Evolutionary conservation across 2,329 filamentous ascomycete species (phyloP).

Genomic region (Ophiostoma sp.): DNA sequence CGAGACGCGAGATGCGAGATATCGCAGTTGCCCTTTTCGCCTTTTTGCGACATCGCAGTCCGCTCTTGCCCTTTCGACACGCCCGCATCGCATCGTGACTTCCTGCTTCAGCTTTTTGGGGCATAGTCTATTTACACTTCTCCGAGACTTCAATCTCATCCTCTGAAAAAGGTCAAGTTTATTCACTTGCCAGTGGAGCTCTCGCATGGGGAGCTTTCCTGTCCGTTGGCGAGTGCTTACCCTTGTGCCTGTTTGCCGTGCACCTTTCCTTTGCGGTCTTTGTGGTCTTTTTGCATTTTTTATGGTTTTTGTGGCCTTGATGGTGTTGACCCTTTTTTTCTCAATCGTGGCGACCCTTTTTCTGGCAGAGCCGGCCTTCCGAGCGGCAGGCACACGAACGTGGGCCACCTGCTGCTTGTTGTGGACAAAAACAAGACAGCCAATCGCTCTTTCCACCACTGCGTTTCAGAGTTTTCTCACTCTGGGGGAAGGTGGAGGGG

Average conservation of each 20-base stretch:
- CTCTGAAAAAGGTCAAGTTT: not conserved
- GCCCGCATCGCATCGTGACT: not conserved
- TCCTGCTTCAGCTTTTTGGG: not conserved
- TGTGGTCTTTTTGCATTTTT: not conserved
- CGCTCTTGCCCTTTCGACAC: not conserved
- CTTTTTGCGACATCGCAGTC: not conserved
- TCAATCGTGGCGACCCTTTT: not conserved
- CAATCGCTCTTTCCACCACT: not conserved
- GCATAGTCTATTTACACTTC: not conserved
- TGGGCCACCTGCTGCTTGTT: not conserved
- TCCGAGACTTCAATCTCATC: not conserved
- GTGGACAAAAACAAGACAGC: not conserved
- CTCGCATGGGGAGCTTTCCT: not conserved
- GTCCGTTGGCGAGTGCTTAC: not conserved
- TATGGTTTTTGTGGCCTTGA: not conserved
- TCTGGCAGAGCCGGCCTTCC: not conserved
- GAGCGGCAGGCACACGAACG: not conserved
- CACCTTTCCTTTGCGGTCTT: not conserved
- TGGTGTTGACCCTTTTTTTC: not conserved
- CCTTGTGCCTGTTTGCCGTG: not conserved
- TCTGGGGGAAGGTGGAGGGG: slow-evolving; percentile 3
- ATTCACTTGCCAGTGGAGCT: not conserved
- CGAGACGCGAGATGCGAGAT: not conserved
- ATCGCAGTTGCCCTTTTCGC: not conserved
- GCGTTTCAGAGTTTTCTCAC: not conserved